These are phyloP conservation scores for Solanum hybrid DNA, from an alignment of 305 asterid species.

Conservation along the genomic window DNA sequence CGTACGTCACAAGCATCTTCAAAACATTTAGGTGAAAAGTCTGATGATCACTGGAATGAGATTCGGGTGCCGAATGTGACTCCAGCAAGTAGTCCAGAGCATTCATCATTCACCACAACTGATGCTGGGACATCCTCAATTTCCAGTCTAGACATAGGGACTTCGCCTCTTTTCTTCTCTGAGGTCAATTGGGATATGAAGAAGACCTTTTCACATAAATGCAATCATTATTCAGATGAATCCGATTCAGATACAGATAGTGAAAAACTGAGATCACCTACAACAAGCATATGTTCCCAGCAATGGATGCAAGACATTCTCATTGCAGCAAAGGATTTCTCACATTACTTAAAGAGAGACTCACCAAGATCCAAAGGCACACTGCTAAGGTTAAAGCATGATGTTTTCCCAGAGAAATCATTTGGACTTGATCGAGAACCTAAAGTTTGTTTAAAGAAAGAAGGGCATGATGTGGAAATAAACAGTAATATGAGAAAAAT, in stretches of 20 bases:
- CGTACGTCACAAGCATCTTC: slow-evolving; percentile 18
- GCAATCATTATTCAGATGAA: slow-evolving; percentile 21
- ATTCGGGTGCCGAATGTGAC: slow-evolving; percentile 74
- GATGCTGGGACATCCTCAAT: slow-evolving; percentile 39
- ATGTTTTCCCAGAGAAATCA: slow-evolving; percentile 6
- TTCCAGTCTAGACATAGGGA: slow-evolving; percentile 43
- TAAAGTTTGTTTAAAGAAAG: slow-evolving; percentile 12
- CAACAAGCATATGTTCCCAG: slow-evolving; percentile 44
- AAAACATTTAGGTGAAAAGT: slow-evolving; percentile 5
- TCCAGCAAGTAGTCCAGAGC: slow-evolving; percentile 73
- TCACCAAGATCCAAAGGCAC: slow-evolving; percentile 23
- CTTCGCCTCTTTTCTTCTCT: slow-evolving; percentile 41
- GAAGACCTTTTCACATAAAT: slow-evolving; percentile 20
- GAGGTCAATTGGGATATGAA: slow-evolving; percentile 43
- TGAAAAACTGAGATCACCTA: slow-evolving; percentile 47
- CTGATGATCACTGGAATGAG: slow-evolving; percentile 21
- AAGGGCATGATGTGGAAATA: slow-evolving; percentile 10
- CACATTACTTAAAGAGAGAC: slow-evolving; percentile 24
- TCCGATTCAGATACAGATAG: slow-evolving; percentile 52
- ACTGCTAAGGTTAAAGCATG: slow-evolving; percentile 20
- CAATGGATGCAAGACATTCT: slow-evolving; percentile 50
- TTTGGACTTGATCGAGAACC: slow-evolving; percentile 13
- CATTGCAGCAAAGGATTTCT: slow-evolving; percentile 41
- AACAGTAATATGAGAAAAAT: slow-evolving; percentile 51
- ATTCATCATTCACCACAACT: slow-evolving; percentile 24